A percentile compares a stretch with the other conserved stretches of the same genome.
These are phyloP conservation scores for Physcomitrellopsis africana DNA, from an alignment of 225 moss, liverwort and hornwort genomes.

Conservation along the genomic window DNA sequence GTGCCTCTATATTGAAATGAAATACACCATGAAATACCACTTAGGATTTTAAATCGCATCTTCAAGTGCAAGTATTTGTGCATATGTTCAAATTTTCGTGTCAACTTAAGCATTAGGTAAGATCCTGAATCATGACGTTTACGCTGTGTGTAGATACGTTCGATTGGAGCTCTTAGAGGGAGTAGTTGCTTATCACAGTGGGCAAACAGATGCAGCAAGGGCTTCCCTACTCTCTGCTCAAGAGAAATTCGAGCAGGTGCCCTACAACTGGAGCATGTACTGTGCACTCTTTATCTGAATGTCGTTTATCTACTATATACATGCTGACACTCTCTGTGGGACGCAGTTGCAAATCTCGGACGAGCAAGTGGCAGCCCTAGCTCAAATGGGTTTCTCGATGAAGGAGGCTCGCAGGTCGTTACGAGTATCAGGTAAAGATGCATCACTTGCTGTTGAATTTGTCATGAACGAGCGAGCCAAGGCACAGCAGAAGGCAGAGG, in stretches of 20 bases:
- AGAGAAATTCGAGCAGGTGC: conserved; percentile 77
- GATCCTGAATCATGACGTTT: conserved; percentile 4
- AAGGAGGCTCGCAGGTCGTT: conserved; percentile 82
- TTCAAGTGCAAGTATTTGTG: neutral
- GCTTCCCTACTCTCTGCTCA: conserved; percentile 76
- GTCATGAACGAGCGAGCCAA: conserved; percentile 83
- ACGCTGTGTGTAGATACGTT: conserved; percentile 61
- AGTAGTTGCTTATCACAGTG: conserved; percentile 90
- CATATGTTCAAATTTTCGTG: neutral
- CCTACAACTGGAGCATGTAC: neutral
- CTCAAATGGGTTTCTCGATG: conserved; percentile 82
- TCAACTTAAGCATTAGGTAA: neutral
- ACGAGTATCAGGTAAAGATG: conserved; percentile 90
- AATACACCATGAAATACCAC: neutral
- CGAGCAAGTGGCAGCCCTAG: conserved; percentile 81
- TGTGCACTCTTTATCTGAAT: neutral
- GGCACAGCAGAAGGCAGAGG: conserved; percentile 63
- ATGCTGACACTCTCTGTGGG: conserved; percentile 15
- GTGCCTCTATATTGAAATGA: conserved; percentile 8
- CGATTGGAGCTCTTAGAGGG: conserved; percentile 94
- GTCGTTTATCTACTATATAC: neutral
- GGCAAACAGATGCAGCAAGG: conserved; percentile 71
- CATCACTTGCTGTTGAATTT: conserved; percentile 91
- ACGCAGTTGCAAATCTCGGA: conserved; percentile 93
- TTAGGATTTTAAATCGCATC: neutral